These are phyloP conservation scores for Umbellularia californica DNA, from an alignment of 164 flowering plant species.

Conservation along the genomic window DNA sequence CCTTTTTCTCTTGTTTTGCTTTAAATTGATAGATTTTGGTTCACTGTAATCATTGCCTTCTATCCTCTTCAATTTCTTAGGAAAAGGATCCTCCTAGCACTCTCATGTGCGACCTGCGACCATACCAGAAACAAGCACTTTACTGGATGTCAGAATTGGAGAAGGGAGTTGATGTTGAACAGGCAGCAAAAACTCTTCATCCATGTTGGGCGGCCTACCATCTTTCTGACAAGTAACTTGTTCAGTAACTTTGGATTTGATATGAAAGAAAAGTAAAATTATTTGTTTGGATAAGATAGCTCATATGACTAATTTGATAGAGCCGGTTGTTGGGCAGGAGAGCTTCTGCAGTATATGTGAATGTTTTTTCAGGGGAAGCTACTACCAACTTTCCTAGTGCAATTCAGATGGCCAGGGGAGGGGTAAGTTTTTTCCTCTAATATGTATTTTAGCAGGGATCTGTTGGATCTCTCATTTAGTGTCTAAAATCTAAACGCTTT, in stretches of 20 bases:
- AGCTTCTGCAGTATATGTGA: slow-evolving; percentile 63
- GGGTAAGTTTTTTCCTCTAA: slow-evolving; percentile 39
- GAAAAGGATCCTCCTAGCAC: slow-evolving; percentile 73
- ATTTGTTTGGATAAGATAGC: background rate
- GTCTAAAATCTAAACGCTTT: background rate
- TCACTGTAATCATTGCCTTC: background rate
- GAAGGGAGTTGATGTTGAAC: slow-evolving; percentile 53
- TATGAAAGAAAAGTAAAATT: background rate
- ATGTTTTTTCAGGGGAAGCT: slow-evolving; percentile 74
- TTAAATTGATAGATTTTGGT: background rate
- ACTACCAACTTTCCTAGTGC: slow-evolving; percentile 64
- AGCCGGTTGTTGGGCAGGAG: slow-evolving; percentile 35
- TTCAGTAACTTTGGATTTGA: background rate
- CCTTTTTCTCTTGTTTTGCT: slow-evolving; percentile 1
- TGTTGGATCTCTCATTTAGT: background rate
- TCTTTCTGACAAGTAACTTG: slow-evolving; percentile 52
- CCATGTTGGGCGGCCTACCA: slow-evolving; percentile 81
- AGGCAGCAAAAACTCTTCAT: slow-evolving; percentile 63
- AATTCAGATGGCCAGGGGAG: slow-evolving; percentile 70
- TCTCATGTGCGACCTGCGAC: slow-evolving; percentile 54
- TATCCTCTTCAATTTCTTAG: slow-evolving; percentile 20
- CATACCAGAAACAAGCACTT: slow-evolving; percentile 85
- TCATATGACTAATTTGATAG: background rate
- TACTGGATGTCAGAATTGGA: slow-evolving; percentile 77
- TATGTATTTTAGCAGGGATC: background rate